Base-by-base conservation (phyloP, 2,329 filamentous ascomycete species). In the Thermoascus crustaceus region DNA sequence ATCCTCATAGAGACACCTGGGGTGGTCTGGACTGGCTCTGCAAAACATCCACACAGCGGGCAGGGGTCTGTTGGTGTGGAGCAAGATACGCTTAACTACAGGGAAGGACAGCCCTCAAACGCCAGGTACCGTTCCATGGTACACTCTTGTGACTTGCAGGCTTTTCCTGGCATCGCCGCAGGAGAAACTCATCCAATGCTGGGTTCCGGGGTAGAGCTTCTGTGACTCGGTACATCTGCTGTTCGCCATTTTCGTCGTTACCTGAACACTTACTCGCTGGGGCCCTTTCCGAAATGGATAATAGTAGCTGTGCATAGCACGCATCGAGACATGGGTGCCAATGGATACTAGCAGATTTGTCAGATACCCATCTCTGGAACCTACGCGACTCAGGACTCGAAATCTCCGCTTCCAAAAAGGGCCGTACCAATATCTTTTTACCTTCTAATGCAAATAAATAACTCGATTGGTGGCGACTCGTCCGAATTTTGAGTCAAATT, bases 401-500 rank as follows among this genome's bases (percentile, higher is more conserved):
- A 29, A 16, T 29, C 16, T 29, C 26, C 26, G 14, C n/a, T n/a
- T 29, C 26, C 26, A 16, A 17, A 13, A 29, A 17, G 5, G 16
- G 16, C 16, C 18, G 14, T 16, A 16, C 14, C 26, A 17, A 29
- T 16, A 29, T 29, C 16, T 29, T 9, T 3, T 29, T 17, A 9
- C 26, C 26, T 9, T 13, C 10, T 7, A 13, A 13, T 29, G 26
- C 18, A 13, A 29, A 9, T 7, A 29, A 29, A 17, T 29, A 29
- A 16, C 26, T 17, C 10, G 14, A 29, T 29, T 29, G 26, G 26
- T 29, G 7, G 10, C 7, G 13, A 29, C 9, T 9, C 7, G 26
- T 29, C 26, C 18, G n/a, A 29, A 16, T 29, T 29, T 29, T 29
- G 26, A 29, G 26, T 17, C 26, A 29, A 29, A 17, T 17, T 17